Conservation (phyloP, 2,329 filamentous ascomycete species). For the Aureobasidium uvarum region DNA sequence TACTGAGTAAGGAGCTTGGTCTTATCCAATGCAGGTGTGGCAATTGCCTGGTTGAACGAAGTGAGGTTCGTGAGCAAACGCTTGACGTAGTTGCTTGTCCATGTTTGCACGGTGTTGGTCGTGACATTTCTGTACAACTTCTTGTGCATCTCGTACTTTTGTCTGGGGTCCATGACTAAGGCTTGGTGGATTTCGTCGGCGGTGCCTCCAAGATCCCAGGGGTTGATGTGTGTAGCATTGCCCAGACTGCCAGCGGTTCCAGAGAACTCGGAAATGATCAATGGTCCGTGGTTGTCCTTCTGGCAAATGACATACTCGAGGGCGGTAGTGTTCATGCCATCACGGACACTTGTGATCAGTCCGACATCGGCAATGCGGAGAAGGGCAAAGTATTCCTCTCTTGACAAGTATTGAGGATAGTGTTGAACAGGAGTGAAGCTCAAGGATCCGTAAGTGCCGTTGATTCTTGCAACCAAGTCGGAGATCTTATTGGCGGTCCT, state of each 20-base stretch:
- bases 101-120: slow-evolving; percentile 79
- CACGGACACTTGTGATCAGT: slow-evolving; percentile 89
- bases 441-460: slow-evolving; percentile 82
- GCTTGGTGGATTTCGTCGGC: slow-evolving; percentile 80
- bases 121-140: slow-evolving; percentile 81
- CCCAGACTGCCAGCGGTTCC: slow-evolving; percentile 83
- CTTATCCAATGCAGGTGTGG: slow-evolving; percentile 79
- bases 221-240: slow-evolving; percentile 93
- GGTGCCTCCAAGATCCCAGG: slow-evolving; percentile 85
- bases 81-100: slow-evolving; percentile 77
- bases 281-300: slow-evolving; percentile 76
- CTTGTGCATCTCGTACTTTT: slow-evolving; percentile 66
- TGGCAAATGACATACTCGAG: slow-evolving; percentile 94
- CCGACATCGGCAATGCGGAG: slow-evolving; percentile 86
- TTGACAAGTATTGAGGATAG: slow-evolving; percentile 87
- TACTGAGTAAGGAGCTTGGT: slow-evolving; percentile 71
- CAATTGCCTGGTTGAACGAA: slow-evolving; percentile 69
- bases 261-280: slow-evolving; percentile 96
- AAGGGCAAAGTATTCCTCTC: slow-evolving; percentile 92
- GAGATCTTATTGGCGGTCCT: slow-evolving; percentile 87
- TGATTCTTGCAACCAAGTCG: slow-evolving; percentile 86
- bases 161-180: slow-evolving; percentile 68
- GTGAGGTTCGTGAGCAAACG: slow-evolving; percentile 77
- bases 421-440: slow-evolving; percentile 90
- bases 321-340: slow-evolving; percentile 90